phyloP scores from a whole-genome alignment of 495 filamentous ascomycete species.

The Neurospora intermedia region DNA sequence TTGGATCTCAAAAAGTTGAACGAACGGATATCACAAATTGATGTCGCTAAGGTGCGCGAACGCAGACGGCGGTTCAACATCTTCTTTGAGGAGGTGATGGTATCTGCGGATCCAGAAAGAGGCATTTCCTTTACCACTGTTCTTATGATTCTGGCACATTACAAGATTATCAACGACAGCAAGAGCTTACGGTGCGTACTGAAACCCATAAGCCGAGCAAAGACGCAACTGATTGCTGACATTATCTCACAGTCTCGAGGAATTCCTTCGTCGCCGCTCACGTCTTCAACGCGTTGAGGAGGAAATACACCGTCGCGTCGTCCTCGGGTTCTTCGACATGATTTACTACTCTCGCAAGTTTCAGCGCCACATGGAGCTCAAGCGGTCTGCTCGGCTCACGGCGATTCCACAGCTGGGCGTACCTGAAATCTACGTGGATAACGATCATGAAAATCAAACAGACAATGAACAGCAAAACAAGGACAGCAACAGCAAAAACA shows the following conservation, averaged over 20 bases:
- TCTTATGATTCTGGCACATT: conserved; percentile 95
- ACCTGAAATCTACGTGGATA: conserved; percentile 85
- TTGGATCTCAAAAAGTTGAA: conserved; percentile 73
- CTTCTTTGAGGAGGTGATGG: conserved; percentile 94
- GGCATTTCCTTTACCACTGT: conserved; percentile 89
- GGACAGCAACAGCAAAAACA: background rate
- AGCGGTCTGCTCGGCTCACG: conserved; percentile 62
- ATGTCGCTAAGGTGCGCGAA: conserved; percentile 59
- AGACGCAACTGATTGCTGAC: conserved; percentile 8
- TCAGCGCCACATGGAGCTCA: conserved; percentile 56
- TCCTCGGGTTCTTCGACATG: conserved; percentile 93
- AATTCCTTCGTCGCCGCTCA: conserved; percentile 84
- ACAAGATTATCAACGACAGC: conserved; percentile 97
- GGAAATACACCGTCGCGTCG: conserved; percentile 76
- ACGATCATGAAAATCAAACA: conserved; percentile 27
- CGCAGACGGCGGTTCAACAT: conserved; percentile 71
- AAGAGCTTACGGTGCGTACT: conserved; percentile 67
- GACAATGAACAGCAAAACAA: background rate
- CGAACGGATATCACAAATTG: conserved; percentile 61
- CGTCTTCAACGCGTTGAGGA: conserved; percentile 94
- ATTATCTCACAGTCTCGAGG: conserved; percentile 55
- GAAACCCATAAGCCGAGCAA: background rate
- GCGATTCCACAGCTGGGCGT: conserved; percentile 70
- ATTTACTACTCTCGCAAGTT: conserved; percentile 80
- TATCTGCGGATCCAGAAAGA: conserved; percentile 75